Base-by-base conservation (phyloP, 108 stramenopile genomes). In the Nitzschia palea region DNA sequence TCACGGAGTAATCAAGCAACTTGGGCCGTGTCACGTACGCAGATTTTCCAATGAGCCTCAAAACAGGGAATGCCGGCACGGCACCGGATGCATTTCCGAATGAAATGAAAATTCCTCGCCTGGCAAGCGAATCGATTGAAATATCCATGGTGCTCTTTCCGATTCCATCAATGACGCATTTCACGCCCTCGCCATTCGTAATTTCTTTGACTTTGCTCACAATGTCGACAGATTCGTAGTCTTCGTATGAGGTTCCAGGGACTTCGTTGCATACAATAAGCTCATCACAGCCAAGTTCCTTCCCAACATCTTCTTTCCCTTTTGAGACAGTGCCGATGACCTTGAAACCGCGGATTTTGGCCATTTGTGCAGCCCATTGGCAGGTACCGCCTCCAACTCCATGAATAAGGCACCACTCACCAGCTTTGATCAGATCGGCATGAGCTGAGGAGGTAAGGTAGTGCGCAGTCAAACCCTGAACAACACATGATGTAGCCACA, bases 71-170 rank as follows among this genome's bases (percentile, higher is more conserved):
- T 23, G 90, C 75, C 6, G 93, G 93, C 2, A 90, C 89, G 32
- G 90, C 82, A 17, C 93, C 93, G 12, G 83, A 85, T 3, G 93
- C 87, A 79, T 91, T 91, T 22, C 93, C 93, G 72, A 90, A 91
- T 3, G 87, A 87, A 40, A 95, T 78, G 53, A 87, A 86, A 53
- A 91, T 76, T 12, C 93, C 93, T 8, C 93, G 85, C 20, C 57
- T 73, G 23, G 85, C 82, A 18, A 95, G 65, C 32, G 73, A 87
- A 30, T 76, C 54, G 34, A 95, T 67, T n/a, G 90, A 91, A 52
- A 90, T 88, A 52, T 95, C 88, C 23, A 80, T 60, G 14, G 93
- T 95, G 9, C 68, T 66, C 59, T 82, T 79, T 51, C 93, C 93
- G 35, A 95, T 74, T n/a, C 93, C 93, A 68, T 95, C 93, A 70